Percentiles rank a stretch among this genome's conserved stretches.
Evolutionary conservation across 345 rosid genomes (phyloP).

Genomic region (Aurinia saxatilis): DNA sequence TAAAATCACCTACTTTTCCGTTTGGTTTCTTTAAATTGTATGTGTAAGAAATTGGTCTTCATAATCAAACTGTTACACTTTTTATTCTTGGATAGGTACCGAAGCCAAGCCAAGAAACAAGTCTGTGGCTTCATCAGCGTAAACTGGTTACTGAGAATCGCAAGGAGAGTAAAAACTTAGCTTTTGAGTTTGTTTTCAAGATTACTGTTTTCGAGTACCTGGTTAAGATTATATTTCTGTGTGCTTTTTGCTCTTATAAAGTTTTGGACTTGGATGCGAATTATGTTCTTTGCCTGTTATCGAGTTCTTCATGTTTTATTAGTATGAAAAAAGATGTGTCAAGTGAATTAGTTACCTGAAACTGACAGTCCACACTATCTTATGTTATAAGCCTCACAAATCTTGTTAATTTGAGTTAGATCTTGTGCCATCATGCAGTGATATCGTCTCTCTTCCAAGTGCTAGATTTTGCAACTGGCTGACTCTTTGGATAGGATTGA

Average conservation of each 20-base stretch:
- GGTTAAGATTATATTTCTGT: background rate
- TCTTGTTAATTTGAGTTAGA: too few relatives aligned
- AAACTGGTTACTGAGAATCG: background rate
- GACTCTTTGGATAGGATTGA: too few relatives aligned
- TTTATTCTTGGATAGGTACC: constrained; percentile 38
- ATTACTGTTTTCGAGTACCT: background rate
- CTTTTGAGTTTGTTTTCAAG: constrained; percentile 4
- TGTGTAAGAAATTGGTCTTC: background rate
- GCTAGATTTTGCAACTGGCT: too few relatives aligned
- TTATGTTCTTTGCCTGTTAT: background rate
- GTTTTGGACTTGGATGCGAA: background rate
- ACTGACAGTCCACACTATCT: too few relatives aligned
- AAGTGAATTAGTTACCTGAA: too few relatives aligned
- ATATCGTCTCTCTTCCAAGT: too few relatives aligned
- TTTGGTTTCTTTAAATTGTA: background rate
- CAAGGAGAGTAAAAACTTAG: constrained; percentile 2
- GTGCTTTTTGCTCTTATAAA: background rate
- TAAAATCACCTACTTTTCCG: background rate
- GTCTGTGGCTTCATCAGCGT: constrained; percentile 44
- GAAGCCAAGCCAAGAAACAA: constrained; percentile 62
- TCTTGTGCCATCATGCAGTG: too few relatives aligned
- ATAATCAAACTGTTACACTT: background rate
- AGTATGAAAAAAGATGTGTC: too few relatives aligned
- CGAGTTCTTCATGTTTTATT: too few relatives aligned
- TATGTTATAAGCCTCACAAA: too few relatives aligned